Evolutionary conservation across 805 yeast genomes (phyloP).

Genomic region (Saturnispora silvae): DNA sequence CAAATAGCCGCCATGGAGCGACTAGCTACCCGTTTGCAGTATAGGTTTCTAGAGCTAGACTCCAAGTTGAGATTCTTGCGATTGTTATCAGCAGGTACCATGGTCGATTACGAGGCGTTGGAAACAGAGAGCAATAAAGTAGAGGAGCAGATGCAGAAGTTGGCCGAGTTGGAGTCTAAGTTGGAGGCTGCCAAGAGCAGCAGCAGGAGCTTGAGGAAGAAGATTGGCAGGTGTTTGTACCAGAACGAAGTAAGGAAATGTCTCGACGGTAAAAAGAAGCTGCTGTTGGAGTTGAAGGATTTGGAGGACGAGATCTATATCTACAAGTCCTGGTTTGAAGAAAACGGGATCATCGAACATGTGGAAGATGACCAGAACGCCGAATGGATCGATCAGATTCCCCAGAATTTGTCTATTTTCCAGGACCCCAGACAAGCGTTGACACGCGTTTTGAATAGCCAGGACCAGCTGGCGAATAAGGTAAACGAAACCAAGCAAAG

Average conservation of each 20-base stretch:
- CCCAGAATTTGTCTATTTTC: conserved; percentile 10
- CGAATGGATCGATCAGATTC: conserved; percentile 11
- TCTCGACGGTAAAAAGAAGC: conserved; percentile 12
- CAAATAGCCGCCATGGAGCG: conserved; percentile 4
- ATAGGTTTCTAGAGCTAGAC: conserved; percentile 61
- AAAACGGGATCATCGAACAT: background rate
- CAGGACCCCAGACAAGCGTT: conserved; percentile 13
- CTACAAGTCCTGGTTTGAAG: conserved; percentile 12
- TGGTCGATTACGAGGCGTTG: conserved; percentile 17
- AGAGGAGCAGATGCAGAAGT: conserved; percentile 11
- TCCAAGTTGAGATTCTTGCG: conserved; percentile 58
- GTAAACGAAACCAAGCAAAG: no score
- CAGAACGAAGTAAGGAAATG: conserved; percentile 12
- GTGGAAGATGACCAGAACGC: background rate
- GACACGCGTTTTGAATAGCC: conserved; percentile 16
- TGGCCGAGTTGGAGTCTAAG: conserved; percentile 11
- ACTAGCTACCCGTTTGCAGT: conserved; percentile 36
- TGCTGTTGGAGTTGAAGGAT: conserved; percentile 24
- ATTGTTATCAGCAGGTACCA: conserved; percentile 30
- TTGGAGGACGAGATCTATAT: conserved; percentile 25
- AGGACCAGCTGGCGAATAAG: no score
- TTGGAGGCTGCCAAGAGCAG: conserved; percentile 16
- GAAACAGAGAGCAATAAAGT: conserved; percentile 14
- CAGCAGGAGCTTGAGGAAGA: conserved; percentile 8
- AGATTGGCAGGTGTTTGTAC: conserved; percentile 11